Percentiles rank a stretch among this genome's conserved stretches.
Evolutionary conservation across 2,329 filamentous ascomycete genomes (phyloP).

Genomic region (Colletotrichum filicis): DNA sequence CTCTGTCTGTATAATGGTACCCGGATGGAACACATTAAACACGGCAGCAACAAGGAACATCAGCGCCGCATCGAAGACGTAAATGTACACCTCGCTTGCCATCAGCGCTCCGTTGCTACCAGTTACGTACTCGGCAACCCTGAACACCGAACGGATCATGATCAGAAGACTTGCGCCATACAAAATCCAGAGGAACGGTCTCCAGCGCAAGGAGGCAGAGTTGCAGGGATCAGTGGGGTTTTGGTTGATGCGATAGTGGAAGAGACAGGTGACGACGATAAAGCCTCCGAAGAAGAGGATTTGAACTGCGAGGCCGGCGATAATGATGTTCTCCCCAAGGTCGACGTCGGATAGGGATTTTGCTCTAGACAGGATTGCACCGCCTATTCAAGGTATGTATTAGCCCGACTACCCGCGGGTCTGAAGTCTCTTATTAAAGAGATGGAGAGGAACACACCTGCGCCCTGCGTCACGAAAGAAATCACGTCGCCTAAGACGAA

Average conservation of each 20-base stretch:
- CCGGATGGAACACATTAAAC: conserved; percentile 40
- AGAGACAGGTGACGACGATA: conserved; percentile 53
- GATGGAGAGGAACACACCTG: neutral
- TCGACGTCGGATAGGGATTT: neutral
- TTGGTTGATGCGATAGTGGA: conserved; percentile 47
- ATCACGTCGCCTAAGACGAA: conserved; percentile 33
- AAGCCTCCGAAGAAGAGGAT: conserved; percentile 64
- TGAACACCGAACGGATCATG: conserved; percentile 55
- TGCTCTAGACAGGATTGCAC: neutral
- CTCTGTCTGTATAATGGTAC: neutral
- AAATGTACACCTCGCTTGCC: conserved; percentile 52
- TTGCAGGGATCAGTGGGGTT: conserved; percentile 34
- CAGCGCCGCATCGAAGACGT: conserved; percentile 53
- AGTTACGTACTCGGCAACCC: conserved; percentile 57
- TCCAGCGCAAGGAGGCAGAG: conserved; percentile 39
- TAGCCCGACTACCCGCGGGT: no score
- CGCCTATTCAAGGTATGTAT: neutral
- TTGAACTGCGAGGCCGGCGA: conserved; percentile 62
- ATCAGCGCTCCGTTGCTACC: conserved; percentile 52
- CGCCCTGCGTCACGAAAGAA: conserved; percentile 25
- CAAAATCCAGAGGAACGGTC: conserved; percentile 42
- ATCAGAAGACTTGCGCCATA: conserved; percentile 50
- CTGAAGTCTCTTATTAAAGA: neutral
- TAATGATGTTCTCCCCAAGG: conserved; percentile 54
- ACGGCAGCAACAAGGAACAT: conserved; percentile 45